Conservation (phyloP, 1,139 yeast species). For the Hemisphaericaspora xylanilytica region DNA sequence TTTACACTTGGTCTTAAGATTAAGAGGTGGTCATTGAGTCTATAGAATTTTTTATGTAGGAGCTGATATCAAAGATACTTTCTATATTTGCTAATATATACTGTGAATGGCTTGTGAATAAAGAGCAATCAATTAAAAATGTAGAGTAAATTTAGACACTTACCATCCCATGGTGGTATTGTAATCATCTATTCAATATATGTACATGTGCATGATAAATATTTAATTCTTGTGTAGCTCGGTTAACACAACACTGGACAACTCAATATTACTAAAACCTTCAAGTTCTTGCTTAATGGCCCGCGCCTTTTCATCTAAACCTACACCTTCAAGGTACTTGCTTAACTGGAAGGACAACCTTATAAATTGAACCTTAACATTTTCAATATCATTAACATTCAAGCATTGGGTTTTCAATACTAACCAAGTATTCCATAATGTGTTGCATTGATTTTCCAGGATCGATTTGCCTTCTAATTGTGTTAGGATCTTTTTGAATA, state of each 20-base stretch:
- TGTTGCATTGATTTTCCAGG: constrained; percentile 12
- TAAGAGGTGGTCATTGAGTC: constrained; percentile 58
- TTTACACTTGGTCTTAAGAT: constrained; percentile 52
- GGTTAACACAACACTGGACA: constrained; percentile 30
- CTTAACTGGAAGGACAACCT: constrained; percentile 26
- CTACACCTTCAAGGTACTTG: constrained; percentile 15
- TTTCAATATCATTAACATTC: constrained; percentile 53
- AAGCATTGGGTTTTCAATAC: constrained; percentile 32
- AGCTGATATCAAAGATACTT: background rate
- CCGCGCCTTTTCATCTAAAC: background rate
- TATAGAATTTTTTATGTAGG: constrained; percentile 29
- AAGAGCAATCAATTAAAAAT: too few species aligned
- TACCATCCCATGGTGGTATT: background rate
- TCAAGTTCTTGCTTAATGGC: constrained; percentile 23
- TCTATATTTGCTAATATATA: constrained; percentile 2
- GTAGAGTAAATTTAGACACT: too few species aligned
- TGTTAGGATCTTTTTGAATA: constrained; percentile 17
- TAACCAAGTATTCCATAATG: constrained; percentile 24
- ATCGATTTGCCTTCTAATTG: constrained; percentile 13
- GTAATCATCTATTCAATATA: background rate
- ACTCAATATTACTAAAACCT: constrained; percentile 24
- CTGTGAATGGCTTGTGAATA: background rate
- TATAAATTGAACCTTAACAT: constrained; percentile 53
- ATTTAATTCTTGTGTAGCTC: constrained; percentile 19
- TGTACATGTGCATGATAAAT: background rate